These are phyloP conservation scores for Bretschneidera sinensis DNA, from an alignment of 345 rosid genomes.

Conservation along the genomic window DNA sequence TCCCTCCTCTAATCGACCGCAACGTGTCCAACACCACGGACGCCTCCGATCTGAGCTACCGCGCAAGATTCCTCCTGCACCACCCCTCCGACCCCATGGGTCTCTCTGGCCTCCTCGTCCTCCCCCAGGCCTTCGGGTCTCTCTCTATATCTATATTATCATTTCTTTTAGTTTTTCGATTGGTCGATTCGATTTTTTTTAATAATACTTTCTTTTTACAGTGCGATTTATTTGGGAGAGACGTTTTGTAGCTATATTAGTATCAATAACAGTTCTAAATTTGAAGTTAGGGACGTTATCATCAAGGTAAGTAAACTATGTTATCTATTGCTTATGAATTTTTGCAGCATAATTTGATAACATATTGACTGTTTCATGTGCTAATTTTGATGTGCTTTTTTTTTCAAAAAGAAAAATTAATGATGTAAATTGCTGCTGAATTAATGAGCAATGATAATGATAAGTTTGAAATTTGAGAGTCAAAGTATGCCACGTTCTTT, in stretches of 20 bases:
- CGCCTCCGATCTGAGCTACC: conserved; percentile 70
- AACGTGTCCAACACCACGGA: conserved; percentile 25
- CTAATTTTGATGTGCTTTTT: no score
- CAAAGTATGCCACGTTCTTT: neutral
- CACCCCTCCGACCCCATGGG: conserved; percentile 79
- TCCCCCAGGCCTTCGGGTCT: conserved; percentile 94
- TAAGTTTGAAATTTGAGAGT: no score
- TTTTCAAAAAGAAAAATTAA: no score
- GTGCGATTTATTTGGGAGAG: conserved; percentile 95
- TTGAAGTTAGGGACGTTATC: conserved; percentile 76
- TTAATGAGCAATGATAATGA: no score
- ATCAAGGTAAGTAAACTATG: conserved; percentile 49
- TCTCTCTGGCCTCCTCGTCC: conserved; percentile 92
- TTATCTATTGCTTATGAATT: neutral
- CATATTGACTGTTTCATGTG: no score
- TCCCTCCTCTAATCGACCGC: conserved; percentile 41
- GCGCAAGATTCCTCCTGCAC: conserved; percentile 56
- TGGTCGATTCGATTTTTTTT: neutral
- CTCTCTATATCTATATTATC: conserved; percentile 9
- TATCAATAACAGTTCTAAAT: conserved; percentile 81
- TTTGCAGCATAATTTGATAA: no score
- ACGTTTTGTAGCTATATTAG: conserved; percentile 91
- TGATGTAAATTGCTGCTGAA: neutral
- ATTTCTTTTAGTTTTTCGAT: neutral
- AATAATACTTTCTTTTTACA: conserved; percentile 18